phyloP scores from a whole-genome alignment of 2,329 filamentous ascomycete genomes.

The Penicillium sp. region DNA sequence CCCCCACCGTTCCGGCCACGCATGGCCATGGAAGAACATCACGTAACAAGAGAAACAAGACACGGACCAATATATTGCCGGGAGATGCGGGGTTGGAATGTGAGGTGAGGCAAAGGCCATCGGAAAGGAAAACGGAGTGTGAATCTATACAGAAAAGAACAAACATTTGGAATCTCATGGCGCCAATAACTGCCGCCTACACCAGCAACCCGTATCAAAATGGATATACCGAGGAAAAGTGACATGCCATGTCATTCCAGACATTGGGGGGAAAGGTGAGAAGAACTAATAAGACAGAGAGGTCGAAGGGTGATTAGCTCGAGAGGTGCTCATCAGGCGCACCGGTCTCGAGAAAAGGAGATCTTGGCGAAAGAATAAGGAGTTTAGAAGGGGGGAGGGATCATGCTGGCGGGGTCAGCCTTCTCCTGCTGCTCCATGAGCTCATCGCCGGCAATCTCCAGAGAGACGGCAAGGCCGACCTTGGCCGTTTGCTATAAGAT shows the following conservation, averaged over 20 bases:
- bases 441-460: conserved; percentile 83
- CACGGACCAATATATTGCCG: conserved; percentile 25
- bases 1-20: conserved; percentile 28
- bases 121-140: conserved; percentile 27
- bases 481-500: conserved; percentile 81
- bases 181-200: conserved; percentile 42
- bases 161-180: conserved; percentile 37
- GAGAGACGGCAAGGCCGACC: conserved; percentile 89
- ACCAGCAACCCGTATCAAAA: conserved; percentile 38
- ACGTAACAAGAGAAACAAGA: conserved; percentile 25
- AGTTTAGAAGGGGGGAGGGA: conserved; percentile 55
- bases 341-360: conserved; percentile 19
- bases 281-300: conserved; percentile 52
- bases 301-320: conserved; percentile 37
- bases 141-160: conserved; percentile 44
- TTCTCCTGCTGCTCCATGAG: conserved; percentile 81
- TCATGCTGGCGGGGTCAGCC: conserved; percentile 47
- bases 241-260: conserved; percentile 38
- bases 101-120: conserved; percentile 31
- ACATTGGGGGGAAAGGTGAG: conserved; percentile 37
- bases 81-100: conserved; percentile 27
- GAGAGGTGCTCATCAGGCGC: conserved; percentile 12
- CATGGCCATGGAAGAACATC: conserved; percentile 29
- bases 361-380: conserved; percentile 10
- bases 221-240: conserved; percentile 34